phyloP scores from a whole-genome alignment of 2,329 filamentous ascomycete species.

The Penicillium sp. region DNA sequence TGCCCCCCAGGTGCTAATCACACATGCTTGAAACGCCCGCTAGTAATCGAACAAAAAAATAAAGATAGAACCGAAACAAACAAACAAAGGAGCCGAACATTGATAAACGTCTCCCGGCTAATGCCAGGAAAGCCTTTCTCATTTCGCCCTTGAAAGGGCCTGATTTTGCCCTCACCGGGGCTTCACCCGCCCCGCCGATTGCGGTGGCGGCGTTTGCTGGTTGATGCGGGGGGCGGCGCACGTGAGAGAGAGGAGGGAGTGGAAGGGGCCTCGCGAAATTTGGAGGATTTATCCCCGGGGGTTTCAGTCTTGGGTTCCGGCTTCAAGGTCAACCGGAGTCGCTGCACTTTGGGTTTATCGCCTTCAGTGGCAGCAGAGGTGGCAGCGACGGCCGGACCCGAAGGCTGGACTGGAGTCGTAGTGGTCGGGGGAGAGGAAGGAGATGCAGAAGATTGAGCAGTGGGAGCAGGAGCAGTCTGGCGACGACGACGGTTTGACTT shows the following conservation, averaged over 20 bases:
- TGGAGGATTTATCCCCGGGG: neutral
- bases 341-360: slow-evolving; percentile 13
- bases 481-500: slow-evolving; percentile 9
- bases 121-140: neutral
- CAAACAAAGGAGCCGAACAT: neutral
- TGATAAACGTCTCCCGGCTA: neutral
- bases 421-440: neutral
- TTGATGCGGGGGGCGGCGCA: neutral
- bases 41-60: slow-evolving; percentile 1
- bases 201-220: slow-evolving; percentile 1
- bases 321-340: slow-evolving; percentile 16
- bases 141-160: neutral
- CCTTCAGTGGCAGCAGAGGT: neutral
- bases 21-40: slow-evolving; percentile 7
- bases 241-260: neutral
- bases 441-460: neutral
- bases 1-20: slow-evolving; percentile 5
- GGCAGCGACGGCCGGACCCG: neutral
- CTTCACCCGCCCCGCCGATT: neutral
- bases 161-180: neutral
- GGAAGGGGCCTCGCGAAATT: neutral
- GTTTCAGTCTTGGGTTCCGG: slow-evolving; percentile 8
- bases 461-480: slow-evolving; percentile 8
- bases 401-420: slow-evolving; percentile 1
- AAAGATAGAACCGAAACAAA: neutral